Evolutionary conservation across 371 early-diverging fungal genomes (phyloP).

Genomic region (Rhizopus stolonifer): DNA sequence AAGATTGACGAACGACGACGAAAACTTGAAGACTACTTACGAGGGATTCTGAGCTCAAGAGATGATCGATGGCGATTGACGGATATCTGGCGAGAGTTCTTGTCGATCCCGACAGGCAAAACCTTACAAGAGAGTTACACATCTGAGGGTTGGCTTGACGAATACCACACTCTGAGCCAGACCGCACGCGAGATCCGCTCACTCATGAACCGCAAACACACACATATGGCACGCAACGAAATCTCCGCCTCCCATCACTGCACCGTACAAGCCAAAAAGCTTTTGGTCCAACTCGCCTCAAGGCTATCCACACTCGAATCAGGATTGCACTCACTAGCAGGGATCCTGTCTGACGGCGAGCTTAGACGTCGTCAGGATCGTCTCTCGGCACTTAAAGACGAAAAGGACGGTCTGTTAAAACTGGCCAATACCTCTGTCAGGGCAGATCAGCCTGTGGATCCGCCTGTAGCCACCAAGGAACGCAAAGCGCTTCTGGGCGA

Average conservation of each 20-base stretch:
- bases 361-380: slow-evolving; percentile 77
- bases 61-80: slow-evolving; percentile 83
- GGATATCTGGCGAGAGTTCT: slow-evolving; percentile 74
- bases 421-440: slow-evolving; percentile 40
- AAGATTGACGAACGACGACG: slow-evolving; percentile 80
- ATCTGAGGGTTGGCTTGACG: slow-evolving; percentile 85
- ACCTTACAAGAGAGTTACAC: slow-evolving; percentile 52
- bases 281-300: slow-evolving; percentile 53
- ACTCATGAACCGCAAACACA: slow-evolving; percentile 66
- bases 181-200: slow-evolving; percentile 73
- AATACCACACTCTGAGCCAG: slow-evolving; percentile 63
- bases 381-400: slow-evolving; percentile 69
- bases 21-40: slow-evolving; percentile 79
- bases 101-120: slow-evolving; percentile 66
- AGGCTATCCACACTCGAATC: slow-evolving; percentile 59
- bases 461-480: slow-evolving; percentile 9
- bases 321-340: slow-evolving; percentile 54
- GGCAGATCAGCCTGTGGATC: not conserved
- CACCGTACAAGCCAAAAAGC: slow-evolving; percentile 76
- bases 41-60: slow-evolving; percentile 66
- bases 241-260: slow-evolving; percentile 77
- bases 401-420: slow-evolving; percentile 62
- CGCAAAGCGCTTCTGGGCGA: slow-evolving; percentile 25
- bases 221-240: slow-evolving; percentile 70
- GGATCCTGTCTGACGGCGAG: slow-evolving; percentile 67